Percentiles rank a stretch among this genome's conserved stretches.
Evolutionary conservation across 805 yeast species (phyloP).

Genomic region (Allodekkera sacchari): DNA sequence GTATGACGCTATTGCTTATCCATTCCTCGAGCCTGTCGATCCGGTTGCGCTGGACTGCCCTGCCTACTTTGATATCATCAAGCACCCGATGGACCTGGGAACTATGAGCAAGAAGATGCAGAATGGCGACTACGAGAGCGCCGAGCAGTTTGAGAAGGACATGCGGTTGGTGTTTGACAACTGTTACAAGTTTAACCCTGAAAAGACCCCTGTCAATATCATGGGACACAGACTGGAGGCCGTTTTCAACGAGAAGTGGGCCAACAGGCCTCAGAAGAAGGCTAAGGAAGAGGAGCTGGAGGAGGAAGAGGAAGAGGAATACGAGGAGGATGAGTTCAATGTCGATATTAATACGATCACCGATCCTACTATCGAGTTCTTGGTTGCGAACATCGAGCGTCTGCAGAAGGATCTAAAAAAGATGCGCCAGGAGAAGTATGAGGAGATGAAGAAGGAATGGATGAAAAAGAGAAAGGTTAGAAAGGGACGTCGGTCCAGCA

Average conservation of each 20-base stretch:
- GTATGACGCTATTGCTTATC: conserved; percentile 77
- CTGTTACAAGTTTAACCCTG: conserved; percentile 91
- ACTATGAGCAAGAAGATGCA: conserved; percentile 73
- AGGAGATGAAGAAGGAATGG: conserved; percentile 57
- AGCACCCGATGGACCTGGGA: conserved; percentile 91
- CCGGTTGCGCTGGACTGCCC: conserved; percentile 92
- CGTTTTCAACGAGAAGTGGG: conserved; percentile 82
- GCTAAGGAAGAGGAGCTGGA: conserved; percentile 33
- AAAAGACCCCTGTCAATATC: conserved; percentile 90
- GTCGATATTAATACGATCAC: conserved; percentile 58
- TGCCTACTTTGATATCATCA: conserved; percentile 75
- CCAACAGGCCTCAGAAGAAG: conserved; percentile 69
- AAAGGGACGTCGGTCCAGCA: conserved; percentile 28
- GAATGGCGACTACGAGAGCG: conserved; percentile 82
- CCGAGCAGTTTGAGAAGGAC: conserved; percentile 81
- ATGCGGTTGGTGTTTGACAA: conserved; percentile 76
- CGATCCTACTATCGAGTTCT: conserved; percentile 82
- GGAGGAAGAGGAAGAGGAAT: conserved; percentile 27
- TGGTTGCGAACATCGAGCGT: conserved; percentile 78
- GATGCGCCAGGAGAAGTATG: conserved; percentile 71
- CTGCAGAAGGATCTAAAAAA: conserved; percentile 80
- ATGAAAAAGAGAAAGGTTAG: conserved; percentile 38
- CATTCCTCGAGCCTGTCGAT: conserved; percentile 90
- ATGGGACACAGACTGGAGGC: conserved; percentile 92
- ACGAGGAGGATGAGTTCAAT: conserved; percentile 38